A percentile compares a stretch with the other conserved stretches of the same genome.
These are phyloP conservation scores for Platismatia glauca DNA, from an alignment of 495 filamentous ascomycete genomes.

Conservation along the genomic window DNA sequence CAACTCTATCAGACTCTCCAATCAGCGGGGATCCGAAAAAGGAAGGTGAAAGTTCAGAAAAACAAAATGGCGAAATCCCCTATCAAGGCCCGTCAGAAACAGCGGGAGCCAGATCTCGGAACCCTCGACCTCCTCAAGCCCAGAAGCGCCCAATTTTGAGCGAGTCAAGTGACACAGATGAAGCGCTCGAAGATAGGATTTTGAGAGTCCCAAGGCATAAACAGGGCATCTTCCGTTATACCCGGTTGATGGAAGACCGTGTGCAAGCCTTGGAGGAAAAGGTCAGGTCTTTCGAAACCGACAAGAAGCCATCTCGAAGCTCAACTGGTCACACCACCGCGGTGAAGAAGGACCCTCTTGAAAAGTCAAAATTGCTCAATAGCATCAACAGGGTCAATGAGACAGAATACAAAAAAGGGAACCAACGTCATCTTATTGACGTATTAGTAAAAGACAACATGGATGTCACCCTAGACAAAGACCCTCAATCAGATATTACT, in stretches of 20 bases:
- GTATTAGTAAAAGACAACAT: background rate
- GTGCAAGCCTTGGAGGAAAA: background rate
- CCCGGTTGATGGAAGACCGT: background rate
- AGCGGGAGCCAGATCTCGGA: background rate
- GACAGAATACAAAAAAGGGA: background rate
- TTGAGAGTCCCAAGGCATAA: background rate
- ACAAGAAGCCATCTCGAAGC: background rate
- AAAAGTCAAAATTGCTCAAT: background rate
- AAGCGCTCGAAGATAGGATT: background rate
- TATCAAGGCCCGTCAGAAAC: background rate
- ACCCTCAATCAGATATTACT: background rate
- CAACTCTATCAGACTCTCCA: background rate
- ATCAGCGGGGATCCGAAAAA: background rate
- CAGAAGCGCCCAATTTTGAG: background rate
- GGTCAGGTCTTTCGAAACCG: background rate
- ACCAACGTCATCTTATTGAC: background rate
- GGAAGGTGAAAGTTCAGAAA: background rate
- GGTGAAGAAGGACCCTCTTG: background rate
- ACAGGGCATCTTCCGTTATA: background rate
- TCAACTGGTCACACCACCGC: background rate
- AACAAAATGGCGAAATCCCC: background rate
- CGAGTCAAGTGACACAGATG: background rate
- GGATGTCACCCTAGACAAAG: background rate
- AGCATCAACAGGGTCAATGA: background rate
- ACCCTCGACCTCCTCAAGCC: background rate